Percentiles rank a stretch among this genome's conserved stretches.
Conservation (phyloP, 257 asterid genomes). For the Capsicum chinense region DNA sequence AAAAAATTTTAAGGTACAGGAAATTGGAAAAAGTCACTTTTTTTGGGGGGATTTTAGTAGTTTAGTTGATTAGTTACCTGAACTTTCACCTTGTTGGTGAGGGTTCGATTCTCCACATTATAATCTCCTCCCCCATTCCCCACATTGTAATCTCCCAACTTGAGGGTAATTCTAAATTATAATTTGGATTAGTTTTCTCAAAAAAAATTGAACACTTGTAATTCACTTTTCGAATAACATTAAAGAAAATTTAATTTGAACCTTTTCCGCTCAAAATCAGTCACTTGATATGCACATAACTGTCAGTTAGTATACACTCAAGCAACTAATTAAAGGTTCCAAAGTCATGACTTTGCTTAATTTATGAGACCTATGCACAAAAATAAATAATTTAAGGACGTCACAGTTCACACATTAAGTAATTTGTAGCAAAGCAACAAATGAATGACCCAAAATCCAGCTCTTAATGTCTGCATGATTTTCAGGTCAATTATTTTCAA, state of each 20-base stretch:
- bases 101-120: no score
- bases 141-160: neutral
- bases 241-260: neutral
- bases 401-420: no score
- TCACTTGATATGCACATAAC: neutral
- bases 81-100: no score
- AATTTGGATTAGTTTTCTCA: neutral
- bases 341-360: neutral
- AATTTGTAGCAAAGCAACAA: neutral
- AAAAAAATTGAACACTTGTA: neutral
- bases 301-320: neutral
- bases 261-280: neutral
- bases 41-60: no score
- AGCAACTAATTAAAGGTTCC: neutral
- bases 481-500: slow-evolving; percentile 21
- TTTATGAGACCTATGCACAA: neutral
- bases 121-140: no score
- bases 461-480: slow-evolving; percentile 17
- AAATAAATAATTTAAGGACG: neutral
- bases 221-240: neutral
- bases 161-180: neutral
- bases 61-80: no score
- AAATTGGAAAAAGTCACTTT: no score
- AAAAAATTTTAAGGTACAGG: no score
- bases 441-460: slow-evolving; percentile 20